Evolutionary conservation across 2,329 filamentous ascomycete genomes (phyloP), one percentile per base, ranked within the genome.

Genomic region (Botryosphaeria agaves): DNA sequence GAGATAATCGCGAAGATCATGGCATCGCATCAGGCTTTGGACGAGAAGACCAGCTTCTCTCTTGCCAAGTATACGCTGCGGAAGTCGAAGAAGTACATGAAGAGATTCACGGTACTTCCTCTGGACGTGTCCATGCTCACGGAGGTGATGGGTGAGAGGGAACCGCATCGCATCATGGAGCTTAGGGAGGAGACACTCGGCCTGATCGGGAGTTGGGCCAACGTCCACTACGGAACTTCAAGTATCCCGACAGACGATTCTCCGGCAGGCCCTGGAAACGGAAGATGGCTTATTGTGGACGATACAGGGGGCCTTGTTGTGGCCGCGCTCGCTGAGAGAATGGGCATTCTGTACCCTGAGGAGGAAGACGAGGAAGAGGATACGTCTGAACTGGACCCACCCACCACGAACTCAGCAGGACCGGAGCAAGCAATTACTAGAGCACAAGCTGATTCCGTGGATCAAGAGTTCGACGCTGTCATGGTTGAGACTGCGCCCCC

Each of bases 51-150:
- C 0, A 67, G 74, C 1, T 98, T 91, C 47, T 91, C 84, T 2
- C 62, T 94, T 34, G 85, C 87, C 26, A 98, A 98, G 53, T 98
- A 98, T 56, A 93, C 89, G 46, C 61, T 95, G 12, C 66, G 92
- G 27, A 98, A 98, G 59, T 78, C 81, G 39, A 85, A 76, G 49
- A 98, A 98, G 55, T 95, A 92, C 50, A 68, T 95, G 38, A 76
- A 79, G 44, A 67, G 84, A 8, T 95, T 98, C 46, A 82, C 79
- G 0, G 71, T 89, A 2, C 53, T 92, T 30, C 87, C 87, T 0
- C 57, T 95, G 41, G 84, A 94, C 46, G 72, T 91, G 9, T 66
- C 74, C 0, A 66, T 72, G 38, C 60, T 95, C 37, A 72, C 74
- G 14, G 70, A 83, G 41, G 64, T 87, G 45, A 56, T 93, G 29